A percentile compares a stretch with the other conserved stretches of the same genome.
phyloP scores from a whole-genome alignment of 1,284 basidiomycete species.

The Sphagnurus paluster region DNA sequence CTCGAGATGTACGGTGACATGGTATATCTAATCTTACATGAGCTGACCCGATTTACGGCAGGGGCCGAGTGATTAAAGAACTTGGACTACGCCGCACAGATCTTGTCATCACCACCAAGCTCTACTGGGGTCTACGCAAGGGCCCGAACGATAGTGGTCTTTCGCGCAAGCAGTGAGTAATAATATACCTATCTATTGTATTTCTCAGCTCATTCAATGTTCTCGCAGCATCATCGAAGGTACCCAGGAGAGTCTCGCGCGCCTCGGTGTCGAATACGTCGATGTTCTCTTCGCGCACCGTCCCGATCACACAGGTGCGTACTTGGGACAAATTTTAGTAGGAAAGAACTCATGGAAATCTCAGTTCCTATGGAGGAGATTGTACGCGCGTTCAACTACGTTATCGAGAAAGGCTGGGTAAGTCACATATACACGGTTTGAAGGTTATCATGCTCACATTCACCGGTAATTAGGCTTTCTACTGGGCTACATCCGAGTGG shows the following conservation, averaged over 20 bases:
- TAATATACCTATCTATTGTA: no score
- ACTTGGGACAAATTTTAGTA: neutral
- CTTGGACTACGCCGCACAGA: conserved; percentile 71
- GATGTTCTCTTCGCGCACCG: conserved; percentile 67
- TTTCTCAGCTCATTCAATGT: no score
- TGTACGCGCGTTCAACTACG: conserved; percentile 72
- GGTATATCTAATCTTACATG: neutral
- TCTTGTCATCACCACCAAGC: conserved; percentile 73
- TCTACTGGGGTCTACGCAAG: conserved; percentile 55
- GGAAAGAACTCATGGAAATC: neutral
- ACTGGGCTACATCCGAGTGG: conserved; percentile 85
- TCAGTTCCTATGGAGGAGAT: conserved; percentile 69
- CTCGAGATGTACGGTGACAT: conserved; percentile 55
- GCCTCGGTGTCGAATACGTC: conserved; percentile 77
- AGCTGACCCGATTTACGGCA: conserved; percentile 24
- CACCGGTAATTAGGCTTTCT: conserved; percentile 51
- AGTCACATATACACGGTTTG: neutral
- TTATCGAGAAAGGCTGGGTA: conserved; percentile 69
- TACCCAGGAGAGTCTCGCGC: conserved; percentile 63
- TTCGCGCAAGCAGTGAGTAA: conserved; percentile 74
- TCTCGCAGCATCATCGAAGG: conserved; percentile 73
- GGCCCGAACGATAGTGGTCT: conserved; percentile 66
- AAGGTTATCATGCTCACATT: neutral
- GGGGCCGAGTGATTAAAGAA: conserved; percentile 78
- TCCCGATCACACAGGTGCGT: conserved; percentile 36